These are phyloP conservation scores for Berberis vulgaris DNA, from an alignment of 164 flowering plant genomes.

Conservation along the genomic window DNA sequence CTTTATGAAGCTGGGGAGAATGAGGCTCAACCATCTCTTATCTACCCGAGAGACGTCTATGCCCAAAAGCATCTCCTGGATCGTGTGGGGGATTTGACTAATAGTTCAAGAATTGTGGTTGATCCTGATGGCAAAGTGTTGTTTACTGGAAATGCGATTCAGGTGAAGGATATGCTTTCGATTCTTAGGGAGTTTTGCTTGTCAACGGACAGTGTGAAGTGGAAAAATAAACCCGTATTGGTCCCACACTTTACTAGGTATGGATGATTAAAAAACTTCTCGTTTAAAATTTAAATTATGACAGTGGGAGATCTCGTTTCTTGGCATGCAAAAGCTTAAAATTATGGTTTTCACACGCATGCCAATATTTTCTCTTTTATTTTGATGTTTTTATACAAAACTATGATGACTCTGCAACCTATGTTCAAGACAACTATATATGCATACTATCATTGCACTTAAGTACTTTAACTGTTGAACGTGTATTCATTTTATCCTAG, in stretches of 20 bases:
- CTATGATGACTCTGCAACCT: too few relatives aligned
- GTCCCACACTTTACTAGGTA: conserved; percentile 72
- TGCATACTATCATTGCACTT: too few relatives aligned
- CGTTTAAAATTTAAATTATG: not conserved
- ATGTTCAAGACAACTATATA: too few relatives aligned
- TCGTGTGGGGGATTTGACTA: conserved; percentile 33
- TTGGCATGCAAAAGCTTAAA: not conserved
- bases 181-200: conserved; percentile 47
- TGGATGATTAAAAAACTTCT: not conserved
- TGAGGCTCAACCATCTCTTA: conserved; percentile 21
- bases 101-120: conserved; percentile 28
- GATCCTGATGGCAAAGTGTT: conserved; percentile 37
- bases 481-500: too few relatives aligned
- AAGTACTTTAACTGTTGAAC: too few relatives aligned
- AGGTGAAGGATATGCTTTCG: conserved; percentile 58
- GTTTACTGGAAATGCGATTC: conserved; percentile 27
- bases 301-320: not conserved
- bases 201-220: conserved; percentile 27
- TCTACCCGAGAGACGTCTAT: conserved; percentile 28
- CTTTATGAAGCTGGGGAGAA: conserved; percentile 10
- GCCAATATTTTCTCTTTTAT: too few relatives aligned
- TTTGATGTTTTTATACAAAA: too few relatives aligned
- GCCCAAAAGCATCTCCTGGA: conserved; percentile 31
- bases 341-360: too few relatives aligned
- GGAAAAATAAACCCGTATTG: conserved; percentile 32